These are phyloP conservation scores for Pleurotus ostreatus DNA, from an alignment of 768 basidiomycete species.

Conservation along the genomic window DNA sequence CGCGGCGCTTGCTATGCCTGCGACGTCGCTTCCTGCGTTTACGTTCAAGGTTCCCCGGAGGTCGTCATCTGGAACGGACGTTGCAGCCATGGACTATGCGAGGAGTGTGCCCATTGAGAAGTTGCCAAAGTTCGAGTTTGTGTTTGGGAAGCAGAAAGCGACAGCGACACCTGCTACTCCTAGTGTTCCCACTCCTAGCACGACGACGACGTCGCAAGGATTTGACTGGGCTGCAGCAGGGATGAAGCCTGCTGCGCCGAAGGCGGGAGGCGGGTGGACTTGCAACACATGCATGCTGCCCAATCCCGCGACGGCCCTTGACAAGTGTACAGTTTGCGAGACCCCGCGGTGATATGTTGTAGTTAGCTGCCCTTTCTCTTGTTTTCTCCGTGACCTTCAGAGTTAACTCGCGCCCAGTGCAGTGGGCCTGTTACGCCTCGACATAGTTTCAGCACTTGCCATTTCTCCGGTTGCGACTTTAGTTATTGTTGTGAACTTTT, in stretches of 20 bases:
- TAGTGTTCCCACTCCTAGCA: slow-evolving; percentile 9
- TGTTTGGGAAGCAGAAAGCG: slow-evolving; percentile 6
- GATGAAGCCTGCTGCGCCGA: slow-evolving; percentile 37
- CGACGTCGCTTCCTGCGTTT: slow-evolving; percentile 31
- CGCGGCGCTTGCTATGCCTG: slow-evolving; percentile 23
- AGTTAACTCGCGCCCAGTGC: too few relatives aligned
- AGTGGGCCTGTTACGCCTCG: too few relatives aligned
- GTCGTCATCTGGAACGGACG: slow-evolving; percentile 16
- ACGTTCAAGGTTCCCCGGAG: slow-evolving; percentile 25
- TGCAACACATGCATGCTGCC: slow-evolving; percentile 50
- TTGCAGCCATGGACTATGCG: slow-evolving; percentile 31
- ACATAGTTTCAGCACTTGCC: too few relatives aligned
- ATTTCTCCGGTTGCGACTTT: too few relatives aligned
- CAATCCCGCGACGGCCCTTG: slow-evolving; percentile 40
- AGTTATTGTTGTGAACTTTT: too few relatives aligned
- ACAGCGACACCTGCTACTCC: neutral
- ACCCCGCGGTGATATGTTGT: slow-evolving; percentile 6
- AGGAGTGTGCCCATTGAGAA: slow-evolving; percentile 26
- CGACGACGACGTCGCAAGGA: slow-evolving; percentile 17
- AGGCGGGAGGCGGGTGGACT: slow-evolving; percentile 40
- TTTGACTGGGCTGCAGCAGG: slow-evolving; percentile 68
- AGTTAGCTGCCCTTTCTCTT: neutral
- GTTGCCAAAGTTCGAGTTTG: slow-evolving; percentile 13
- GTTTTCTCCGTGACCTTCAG: too few relatives aligned
- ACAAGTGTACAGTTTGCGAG: slow-evolving; percentile 53